A percentile compares a stretch with the other conserved stretches of the same genome.
These are phyloP conservation scores for Penicillium sp. DNA, from an alignment of 2,329 filamentous ascomycete species.

Conservation along the genomic window DNA sequence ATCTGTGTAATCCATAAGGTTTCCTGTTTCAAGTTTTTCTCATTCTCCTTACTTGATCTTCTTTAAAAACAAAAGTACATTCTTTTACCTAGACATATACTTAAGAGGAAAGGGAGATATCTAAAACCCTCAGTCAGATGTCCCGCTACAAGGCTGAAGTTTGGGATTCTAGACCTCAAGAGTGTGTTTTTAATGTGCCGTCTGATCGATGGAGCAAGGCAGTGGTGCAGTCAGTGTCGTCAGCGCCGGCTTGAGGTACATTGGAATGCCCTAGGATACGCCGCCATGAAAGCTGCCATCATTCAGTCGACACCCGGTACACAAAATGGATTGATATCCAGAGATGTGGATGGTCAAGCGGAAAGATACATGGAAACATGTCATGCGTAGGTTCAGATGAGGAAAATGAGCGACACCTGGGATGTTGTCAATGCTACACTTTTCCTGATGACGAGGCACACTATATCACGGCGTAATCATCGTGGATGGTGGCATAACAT, in stretches of 20 bases:
- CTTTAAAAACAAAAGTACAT: too few relatives aligned
- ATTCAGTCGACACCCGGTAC: constrained; percentile 56
- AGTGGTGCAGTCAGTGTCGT: constrained; percentile 48
- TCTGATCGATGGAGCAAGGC: constrained; percentile 21
- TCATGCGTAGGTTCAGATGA: constrained; percentile 29
- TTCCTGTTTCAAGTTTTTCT: too few relatives aligned
- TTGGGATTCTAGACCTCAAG: constrained; percentile 56
- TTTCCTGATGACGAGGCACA: constrained; percentile 32
- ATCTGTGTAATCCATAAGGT: too few relatives aligned
- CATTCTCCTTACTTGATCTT: not conserved
- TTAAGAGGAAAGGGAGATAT: too few relatives aligned
- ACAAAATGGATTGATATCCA: constrained; percentile 48
- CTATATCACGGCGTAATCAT: constrained; percentile 40
- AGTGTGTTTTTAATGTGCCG: constrained; percentile 56
- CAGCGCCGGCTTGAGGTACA: constrained; percentile 53
- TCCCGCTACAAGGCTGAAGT: constrained; percentile 47
- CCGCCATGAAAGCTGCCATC: constrained; percentile 52
- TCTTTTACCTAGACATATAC: too few relatives aligned
- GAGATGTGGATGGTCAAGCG: constrained; percentile 48
- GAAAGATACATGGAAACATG: constrained; percentile 36
- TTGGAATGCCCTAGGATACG: constrained; percentile 54
- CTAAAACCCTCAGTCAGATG: too few relatives aligned
- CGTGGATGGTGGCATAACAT: constrained; percentile 38
- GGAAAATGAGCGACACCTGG: constrained; percentile 33
- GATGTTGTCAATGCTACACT: constrained; percentile 36